Base-by-base conservation (phyloP, 1,284 basidiomycete genomes). In the Vanrija sp. region DNA sequence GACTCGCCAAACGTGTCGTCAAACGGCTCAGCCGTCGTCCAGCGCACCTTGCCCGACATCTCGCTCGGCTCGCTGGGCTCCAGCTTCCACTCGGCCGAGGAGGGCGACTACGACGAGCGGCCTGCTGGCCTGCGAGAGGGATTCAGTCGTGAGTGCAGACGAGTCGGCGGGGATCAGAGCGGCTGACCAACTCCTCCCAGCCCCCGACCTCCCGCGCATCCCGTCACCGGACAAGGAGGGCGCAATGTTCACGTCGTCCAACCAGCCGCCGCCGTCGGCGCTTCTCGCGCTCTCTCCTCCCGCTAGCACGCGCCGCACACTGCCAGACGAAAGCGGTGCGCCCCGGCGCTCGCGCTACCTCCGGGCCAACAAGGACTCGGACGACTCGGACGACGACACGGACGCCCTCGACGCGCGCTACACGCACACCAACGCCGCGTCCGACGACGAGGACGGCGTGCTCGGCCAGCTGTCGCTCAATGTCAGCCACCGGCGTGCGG, bases 21-120 rank as follows among this genome's bases (percentile, higher is more conserved):
- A 9, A 65, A 68, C 48, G 68, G 66, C 48, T 71, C 73, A 15
- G 71, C 69, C 6, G 54, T 54, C 61, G 19, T 55, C n/a, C 42
- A 45, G 5, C 47, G 65, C 43, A 76, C 75, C 3, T 51, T 77
- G 21, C 75, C 73, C 14, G 75, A 77, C 56, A 67, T 77, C 12
- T 69, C 74, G 1, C 65, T 77, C 4, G 75, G 71, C 1, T 75
- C 73, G 3, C 50, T 76, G 2, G 75, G 73, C 4, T 72, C 71
- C 14, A 69, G 66, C 40, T 77, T 77, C 55, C 64, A 71, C 50
- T 72, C 69, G 21, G 70, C 72, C 3, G 71, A 71, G 21, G 71
- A 72, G 26, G 63, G 68, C 62, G 59, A 58, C 19, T 55, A 61
- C 49, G 58, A 45, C 42, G 43, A 54, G 12, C 12, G 12, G 12